A percentile compares a stretch with the other conserved stretches of the same genome.
Conservation (phyloP, 169 alveolate genomes). For the Plasmodium coatneyi region DNA sequence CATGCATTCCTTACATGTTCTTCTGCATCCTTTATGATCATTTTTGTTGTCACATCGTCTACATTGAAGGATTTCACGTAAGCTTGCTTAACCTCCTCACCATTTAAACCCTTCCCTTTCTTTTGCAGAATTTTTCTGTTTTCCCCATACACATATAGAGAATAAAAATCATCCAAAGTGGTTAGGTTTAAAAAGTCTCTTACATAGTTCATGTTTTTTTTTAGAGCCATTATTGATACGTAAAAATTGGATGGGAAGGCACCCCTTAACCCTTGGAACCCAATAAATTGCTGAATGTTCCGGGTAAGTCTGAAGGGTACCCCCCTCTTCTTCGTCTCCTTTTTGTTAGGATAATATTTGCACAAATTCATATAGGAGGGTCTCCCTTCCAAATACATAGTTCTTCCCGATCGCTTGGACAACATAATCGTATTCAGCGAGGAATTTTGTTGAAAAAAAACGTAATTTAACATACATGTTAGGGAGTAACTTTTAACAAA, state of each 20-base stretch:
- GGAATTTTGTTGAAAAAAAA: conserved; percentile 20
- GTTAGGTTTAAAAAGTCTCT: conserved; percentile 47
- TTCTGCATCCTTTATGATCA: conserved; percentile 53
- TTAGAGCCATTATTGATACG: conserved; percentile 65
- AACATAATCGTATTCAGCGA: conserved; percentile 40
- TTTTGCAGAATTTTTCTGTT: conserved; percentile 11
- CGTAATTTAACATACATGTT: conserved; percentile 65
- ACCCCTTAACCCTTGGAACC: conserved; percentile 63
- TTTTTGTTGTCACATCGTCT: conserved; percentile 14
- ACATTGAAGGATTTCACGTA: conserved; percentile 19
- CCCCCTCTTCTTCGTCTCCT: not conserved
- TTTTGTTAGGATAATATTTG: not conserved
- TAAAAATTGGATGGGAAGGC: conserved; percentile 50
- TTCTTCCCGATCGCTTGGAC: conserved; percentile 51
- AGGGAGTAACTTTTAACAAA: conserved; percentile 51
- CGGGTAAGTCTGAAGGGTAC: conserved; percentile 58
- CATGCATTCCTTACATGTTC: conserved; percentile 31
- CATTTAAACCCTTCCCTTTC: not conserved
- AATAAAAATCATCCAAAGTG: conserved; percentile 33
- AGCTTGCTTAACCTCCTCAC: not conserved
- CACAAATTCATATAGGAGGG: conserved; percentile 28
- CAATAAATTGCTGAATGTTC: conserved; percentile 64
- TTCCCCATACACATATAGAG: conserved; percentile 26
- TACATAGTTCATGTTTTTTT: conserved; percentile 15
- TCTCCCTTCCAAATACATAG: conserved; percentile 40